Conservation (phyloP, 352 stramenopile genomes). For the Phytopythium montanum region DNA sequence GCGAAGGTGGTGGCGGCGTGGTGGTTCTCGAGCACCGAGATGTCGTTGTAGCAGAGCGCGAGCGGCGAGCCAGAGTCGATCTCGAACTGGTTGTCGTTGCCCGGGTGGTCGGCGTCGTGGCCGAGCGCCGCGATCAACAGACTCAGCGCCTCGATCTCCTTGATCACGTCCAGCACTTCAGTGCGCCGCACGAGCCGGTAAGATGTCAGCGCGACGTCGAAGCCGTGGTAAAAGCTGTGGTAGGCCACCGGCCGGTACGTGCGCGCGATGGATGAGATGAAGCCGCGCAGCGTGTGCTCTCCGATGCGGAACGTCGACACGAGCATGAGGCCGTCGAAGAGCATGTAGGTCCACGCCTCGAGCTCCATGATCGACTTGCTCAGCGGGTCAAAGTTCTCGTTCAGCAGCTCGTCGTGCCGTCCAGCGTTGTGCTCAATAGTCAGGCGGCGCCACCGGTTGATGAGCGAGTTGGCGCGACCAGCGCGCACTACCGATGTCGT, state of each 20-base stretch:
- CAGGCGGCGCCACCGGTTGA: constrained; percentile 59
- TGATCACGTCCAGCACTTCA: constrained; percentile 58
- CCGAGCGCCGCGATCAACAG: constrained; percentile 78
- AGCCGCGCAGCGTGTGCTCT: constrained; percentile 32
- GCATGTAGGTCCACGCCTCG: constrained; percentile 47
- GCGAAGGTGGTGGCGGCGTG: constrained; percentile 77
- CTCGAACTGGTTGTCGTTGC: constrained; percentile 90
- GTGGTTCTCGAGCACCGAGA: constrained; percentile 88
- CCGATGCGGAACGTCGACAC: constrained; percentile 71
- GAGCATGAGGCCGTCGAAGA: constrained; percentile 60
- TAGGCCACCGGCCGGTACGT: constrained; percentile 75
- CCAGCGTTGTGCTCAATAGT: constrained; percentile 33
- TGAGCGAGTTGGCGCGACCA: constrained; percentile 42
- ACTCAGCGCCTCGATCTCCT: constrained; percentile 69
- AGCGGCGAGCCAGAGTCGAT: constrained; percentile 72
- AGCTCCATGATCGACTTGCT: constrained; percentile 53
- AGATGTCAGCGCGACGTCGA: constrained; percentile 66
- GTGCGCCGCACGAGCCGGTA: constrained; percentile 60
- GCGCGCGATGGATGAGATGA: constrained; percentile 48
- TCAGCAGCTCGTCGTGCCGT: constrained; percentile 42
- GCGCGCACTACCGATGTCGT: constrained; percentile 38
- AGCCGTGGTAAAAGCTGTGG: constrained; percentile 86
- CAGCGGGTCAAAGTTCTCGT: constrained; percentile 57
- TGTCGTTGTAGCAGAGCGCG: constrained; percentile 88
- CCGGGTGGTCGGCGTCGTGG: constrained; percentile 87